These are phyloP conservation scores for Scutellaria baicalensis DNA, from an alignment of 257 asterid species.

Conservation along the genomic window DNA sequence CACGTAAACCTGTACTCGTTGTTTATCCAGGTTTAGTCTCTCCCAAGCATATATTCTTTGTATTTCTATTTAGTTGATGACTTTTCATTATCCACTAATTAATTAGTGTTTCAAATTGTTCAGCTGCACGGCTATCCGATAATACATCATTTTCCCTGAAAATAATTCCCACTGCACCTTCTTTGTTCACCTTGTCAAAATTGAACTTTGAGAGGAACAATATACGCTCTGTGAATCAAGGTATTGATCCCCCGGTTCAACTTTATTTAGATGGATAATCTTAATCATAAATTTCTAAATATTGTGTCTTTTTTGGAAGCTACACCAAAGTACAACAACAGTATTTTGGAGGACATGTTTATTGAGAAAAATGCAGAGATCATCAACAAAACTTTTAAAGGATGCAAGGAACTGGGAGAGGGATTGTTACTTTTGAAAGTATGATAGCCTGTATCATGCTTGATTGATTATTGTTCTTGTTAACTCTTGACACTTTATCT, in stretches of 20 bases:
- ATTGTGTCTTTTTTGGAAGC: conserved; percentile 41
- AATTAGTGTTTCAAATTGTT: conserved; percentile 8
- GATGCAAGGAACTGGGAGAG: conserved; percentile 70
- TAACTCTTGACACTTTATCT: background rate
- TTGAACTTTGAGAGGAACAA: conserved; percentile 66
- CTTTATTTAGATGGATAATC: conserved; percentile 8
- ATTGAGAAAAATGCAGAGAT: conserved; percentile 73
- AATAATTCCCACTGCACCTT: conserved; percentile 82
- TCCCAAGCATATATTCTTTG: background rate
- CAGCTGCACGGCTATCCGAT: conserved; percentile 49
- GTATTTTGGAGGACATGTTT: conserved; percentile 93
- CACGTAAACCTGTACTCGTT: conserved; percentile 82
- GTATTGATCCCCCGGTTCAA: conserved; percentile 26
- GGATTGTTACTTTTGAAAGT: conserved; percentile 84
- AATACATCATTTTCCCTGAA: conserved; percentile 46
- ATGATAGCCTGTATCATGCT: conserved; percentile 21
- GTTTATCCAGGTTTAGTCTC: conserved; percentile 64
- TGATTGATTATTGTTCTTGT: conserved; percentile 15
- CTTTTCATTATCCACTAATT: conserved; percentile 1
- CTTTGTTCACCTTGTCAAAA: conserved; percentile 59
- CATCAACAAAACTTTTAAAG: conserved; percentile 52
- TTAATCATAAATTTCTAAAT: conserved; percentile 15
- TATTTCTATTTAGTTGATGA: background rate
- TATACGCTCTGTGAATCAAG: conserved; percentile 59
- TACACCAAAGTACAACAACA: conserved; percentile 77